Conservation (phyloP, 257 asterid genomes). For the Solanum gracilifrons region DNA sequence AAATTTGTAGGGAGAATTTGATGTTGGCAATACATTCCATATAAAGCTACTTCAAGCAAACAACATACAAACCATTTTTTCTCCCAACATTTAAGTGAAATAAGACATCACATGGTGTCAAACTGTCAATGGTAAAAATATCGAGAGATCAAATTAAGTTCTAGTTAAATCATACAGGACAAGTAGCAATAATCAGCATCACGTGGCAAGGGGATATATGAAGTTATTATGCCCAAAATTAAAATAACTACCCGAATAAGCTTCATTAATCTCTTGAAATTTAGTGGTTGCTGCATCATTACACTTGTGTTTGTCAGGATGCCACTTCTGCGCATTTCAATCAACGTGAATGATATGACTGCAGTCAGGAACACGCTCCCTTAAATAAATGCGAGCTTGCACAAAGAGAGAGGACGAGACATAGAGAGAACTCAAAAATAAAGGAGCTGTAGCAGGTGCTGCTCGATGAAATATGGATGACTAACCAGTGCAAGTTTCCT, state of each 20-base stretch:
- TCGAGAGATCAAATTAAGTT: not conserved
- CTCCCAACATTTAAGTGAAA: not conserved
- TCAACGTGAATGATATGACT: not conserved
- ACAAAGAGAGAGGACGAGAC: not conserved
- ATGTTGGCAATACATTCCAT: not conserved
- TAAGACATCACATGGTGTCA: not conserved
- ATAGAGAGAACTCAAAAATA: not conserved
- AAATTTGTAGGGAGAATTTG: not conserved
- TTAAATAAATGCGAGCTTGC: not conserved
- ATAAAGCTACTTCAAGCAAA: not conserved
- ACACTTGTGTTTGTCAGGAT: constrained; percentile 60
- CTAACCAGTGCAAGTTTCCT: constrained; percentile 63
- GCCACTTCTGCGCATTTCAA: constrained; percentile 54
- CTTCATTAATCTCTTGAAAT: constrained; percentile 64
- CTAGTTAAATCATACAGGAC: not conserved
- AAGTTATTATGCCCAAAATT: not conserved
- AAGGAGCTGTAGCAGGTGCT: constrained; percentile 1
- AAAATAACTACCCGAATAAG: constrained; percentile 37
- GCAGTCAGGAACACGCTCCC: not conserved
- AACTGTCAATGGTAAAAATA: not conserved
- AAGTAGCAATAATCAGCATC: not conserved
- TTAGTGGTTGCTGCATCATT: constrained; percentile 37
- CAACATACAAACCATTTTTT: not conserved
- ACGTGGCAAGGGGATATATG: not conserved
- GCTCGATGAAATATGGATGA: not conserved